Evolutionary conservation across 805 yeast species (phyloP), one percentile per base, ranked within the genome.

Genomic region (Maudiozyma turicensis): DNA sequence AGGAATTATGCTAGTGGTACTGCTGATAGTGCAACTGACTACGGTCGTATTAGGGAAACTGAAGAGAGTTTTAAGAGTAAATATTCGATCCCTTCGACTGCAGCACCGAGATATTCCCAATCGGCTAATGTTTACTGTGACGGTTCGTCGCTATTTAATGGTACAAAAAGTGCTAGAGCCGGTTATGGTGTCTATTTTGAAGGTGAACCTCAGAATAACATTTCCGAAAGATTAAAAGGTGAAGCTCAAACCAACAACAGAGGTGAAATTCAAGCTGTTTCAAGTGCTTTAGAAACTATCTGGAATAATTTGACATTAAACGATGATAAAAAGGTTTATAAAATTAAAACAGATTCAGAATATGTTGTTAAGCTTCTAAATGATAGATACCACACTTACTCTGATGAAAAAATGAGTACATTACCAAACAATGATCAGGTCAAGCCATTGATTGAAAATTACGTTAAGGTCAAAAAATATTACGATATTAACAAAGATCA

Each of bases 161-260:
- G 88, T 0, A 67, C 58, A 2, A 10, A 44, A 3, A 20, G 28
- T 5, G 61, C 68, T 8, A 50, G 58, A 13, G 67, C 69, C 0
- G 96, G 97, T 0, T 80, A 76, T 58, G 97, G 96, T 28, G 85
- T 84, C 0, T 87, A 69, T 61, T 86, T 75, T 61, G 90, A 88
- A 0, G 67, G 64, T 35, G 84, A 81, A 57, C 50, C 72, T 2
- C 52, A 48, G 26, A 44, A 46, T 64, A 85, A 84, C 60, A 67
- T 72, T 8, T 70, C 82, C 0, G 78, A 71, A 5, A 77, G 82
- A 0, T 68, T 87, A 29, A 40, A n/a, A 1, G 72, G 70, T 2
- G 63, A 61, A 3, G 58, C 58, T 3, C 88, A 82, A 34, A 86
- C 95, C 1, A 89, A 88, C 57, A 89, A 86, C 54, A 67, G 86